Evolutionary conservation across 148 eudicot species (phyloP).

Genomic region (Persicaria tinctoria): DNA sequence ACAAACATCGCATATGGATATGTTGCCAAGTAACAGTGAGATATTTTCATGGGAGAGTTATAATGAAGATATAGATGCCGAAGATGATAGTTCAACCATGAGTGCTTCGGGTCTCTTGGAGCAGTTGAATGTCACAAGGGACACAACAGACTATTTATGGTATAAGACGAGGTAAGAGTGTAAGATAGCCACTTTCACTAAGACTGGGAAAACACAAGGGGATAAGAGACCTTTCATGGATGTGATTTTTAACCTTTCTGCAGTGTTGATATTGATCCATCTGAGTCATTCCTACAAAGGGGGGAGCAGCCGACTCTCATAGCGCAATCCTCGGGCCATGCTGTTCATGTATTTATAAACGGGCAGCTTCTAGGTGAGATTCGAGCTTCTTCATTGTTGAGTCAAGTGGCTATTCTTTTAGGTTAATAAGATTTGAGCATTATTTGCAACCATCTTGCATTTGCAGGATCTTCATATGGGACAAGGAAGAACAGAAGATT

Average conservation of each 20-base stretch:
- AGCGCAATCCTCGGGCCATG: constrained; percentile 75
- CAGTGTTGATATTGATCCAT: constrained; percentile 66
- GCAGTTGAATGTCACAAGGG: constrained; percentile 90
- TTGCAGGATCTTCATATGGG: constrained; percentile 74
- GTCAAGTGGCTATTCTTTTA: background rate
- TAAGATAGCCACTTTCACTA: background rate
- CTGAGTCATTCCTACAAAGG: constrained; percentile 65
- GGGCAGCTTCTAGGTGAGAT: constrained; percentile 71
- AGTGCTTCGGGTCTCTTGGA: constrained; percentile 69
- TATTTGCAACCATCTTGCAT: background rate
- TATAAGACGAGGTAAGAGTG: constrained; percentile 66
- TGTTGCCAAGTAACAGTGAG: constrained; percentile 46
- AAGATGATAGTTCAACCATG: constrained; percentile 45
- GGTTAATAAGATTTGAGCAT: background rate
- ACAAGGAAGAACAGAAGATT: constrained; percentile 56
- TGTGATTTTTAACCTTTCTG: constrained; percentile 8
- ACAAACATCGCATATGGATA: constrained; percentile 72
- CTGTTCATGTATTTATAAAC: constrained; percentile 78
- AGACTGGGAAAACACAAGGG: background rate
- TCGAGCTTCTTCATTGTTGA: background rate
- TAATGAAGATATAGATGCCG: constrained; percentile 50
- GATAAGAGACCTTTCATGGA: background rate
- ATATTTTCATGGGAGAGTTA: constrained; percentile 72
- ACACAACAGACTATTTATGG: constrained; percentile 87
- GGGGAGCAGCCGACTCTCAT: constrained; percentile 71